These are phyloP conservation scores for Aspergillus sp. DNA, from an alignment of 2,329 filamentous ascomycete genomes.

Conservation along the genomic window DNA sequence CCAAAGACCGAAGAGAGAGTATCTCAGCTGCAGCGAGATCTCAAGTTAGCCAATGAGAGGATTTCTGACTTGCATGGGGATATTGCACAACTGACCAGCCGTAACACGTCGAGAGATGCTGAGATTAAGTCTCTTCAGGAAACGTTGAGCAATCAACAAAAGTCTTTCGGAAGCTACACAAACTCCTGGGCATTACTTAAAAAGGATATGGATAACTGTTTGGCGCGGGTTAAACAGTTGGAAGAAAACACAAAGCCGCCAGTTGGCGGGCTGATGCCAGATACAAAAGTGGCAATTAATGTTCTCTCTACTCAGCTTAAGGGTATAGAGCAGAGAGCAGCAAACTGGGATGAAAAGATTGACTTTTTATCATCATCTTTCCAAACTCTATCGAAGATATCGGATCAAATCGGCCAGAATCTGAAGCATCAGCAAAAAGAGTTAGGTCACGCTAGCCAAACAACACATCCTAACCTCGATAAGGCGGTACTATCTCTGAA, in stretches of 20 bases:
- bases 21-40: conserved; percentile 16
- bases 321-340: not conserved
- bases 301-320: not conserved
- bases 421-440: conserved; percentile 9
- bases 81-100: not conserved
- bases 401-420: not conserved
- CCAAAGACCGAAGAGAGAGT: conserved; percentile 13
- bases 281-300: not conserved
- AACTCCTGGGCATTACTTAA: not conserved
- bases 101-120: not conserved
- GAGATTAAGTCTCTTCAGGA: conserved; percentile 7
- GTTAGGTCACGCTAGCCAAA: not conserved
- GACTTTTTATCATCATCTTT: conserved; percentile 4
- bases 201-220: not conserved
- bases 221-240: not conserved
- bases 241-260: not conserved
- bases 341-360: not conserved
- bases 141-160: not conserved
- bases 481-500: conserved; percentile 1
- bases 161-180: conserved; percentile 1
- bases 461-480: not conserved
- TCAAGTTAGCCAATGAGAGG: not conserved
- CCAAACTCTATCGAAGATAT: not conserved
- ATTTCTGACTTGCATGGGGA: not conserved
- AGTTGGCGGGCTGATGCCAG: not conserved